Evolutionary conservation across 371 early-diverging fungal species (phyloP).

Genomic region (Mortierella sp.): DNA sequence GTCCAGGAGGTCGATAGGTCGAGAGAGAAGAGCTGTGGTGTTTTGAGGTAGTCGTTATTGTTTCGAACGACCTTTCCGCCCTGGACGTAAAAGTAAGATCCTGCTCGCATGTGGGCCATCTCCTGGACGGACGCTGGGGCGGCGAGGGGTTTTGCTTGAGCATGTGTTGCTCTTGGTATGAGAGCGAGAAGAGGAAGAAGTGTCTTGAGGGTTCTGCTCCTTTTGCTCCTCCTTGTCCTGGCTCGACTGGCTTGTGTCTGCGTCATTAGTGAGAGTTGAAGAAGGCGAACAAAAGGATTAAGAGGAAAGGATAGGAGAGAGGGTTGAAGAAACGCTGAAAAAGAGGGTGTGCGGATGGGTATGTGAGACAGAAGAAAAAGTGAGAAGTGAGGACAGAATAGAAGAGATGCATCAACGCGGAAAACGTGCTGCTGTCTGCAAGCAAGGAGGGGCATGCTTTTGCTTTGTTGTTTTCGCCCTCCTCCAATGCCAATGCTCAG

Average conservation of each 20-base stretch:
- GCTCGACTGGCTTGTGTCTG: not conserved
- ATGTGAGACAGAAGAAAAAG: not conserved
- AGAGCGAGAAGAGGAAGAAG: not conserved
- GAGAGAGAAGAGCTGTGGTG: slow-evolving; percentile 19
- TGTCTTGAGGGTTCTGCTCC: not conserved
- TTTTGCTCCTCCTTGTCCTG: not conserved
- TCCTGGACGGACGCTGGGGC: slow-evolving; percentile 10
- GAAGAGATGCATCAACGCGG: not conserved
- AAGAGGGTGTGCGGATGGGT: no score
- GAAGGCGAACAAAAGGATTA: not conserved
- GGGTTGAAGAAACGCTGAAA: no score
- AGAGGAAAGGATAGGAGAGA: no score
- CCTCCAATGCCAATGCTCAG: not conserved
- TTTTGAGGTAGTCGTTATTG: not conserved
- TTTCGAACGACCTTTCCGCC: slow-evolving; percentile 7
- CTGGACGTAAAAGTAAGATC: slow-evolving; percentile 23
- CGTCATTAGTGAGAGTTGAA: not conserved
- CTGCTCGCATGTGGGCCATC: slow-evolving; percentile 27
- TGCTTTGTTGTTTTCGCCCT: not conserved
- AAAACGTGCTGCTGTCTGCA: not conserved
- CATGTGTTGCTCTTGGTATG: not conserved
- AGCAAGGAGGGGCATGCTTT: not conserved
- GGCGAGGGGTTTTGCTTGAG: not conserved
- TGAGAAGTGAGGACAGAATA: not conserved
- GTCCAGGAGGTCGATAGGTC: slow-evolving; percentile 29